Evolutionary conservation across 176 grass and related monocot species (phyloP).

Genomic region (Luzula sylvatica): DNA sequence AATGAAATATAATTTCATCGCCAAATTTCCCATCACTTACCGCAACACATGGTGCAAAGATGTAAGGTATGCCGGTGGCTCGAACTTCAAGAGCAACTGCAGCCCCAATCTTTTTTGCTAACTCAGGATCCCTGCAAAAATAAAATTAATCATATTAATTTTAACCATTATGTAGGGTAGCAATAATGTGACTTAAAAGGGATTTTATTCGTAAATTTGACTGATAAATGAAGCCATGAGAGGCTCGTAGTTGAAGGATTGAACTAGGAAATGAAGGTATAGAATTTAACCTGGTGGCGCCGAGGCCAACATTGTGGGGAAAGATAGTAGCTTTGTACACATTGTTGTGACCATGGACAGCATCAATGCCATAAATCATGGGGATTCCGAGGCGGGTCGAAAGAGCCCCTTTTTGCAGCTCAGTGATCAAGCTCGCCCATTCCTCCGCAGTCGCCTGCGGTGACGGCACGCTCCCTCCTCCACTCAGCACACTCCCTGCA

Average conservation of each 20-base stretch:
- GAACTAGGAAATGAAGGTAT: neutral
- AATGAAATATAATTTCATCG: too few relatives aligned
- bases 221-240: neutral
- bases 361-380: conserved; percentile 22
- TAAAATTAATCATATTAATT: too few relatives aligned
- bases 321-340: conserved; percentile 22
- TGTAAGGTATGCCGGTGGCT: conserved; percentile 59
- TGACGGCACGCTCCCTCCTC: conserved; percentile 42
- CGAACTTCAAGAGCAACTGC: conserved; percentile 50
- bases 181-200: too few relatives aligned
- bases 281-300: conserved; percentile 26
- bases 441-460: conserved; percentile 28
- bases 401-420: conserved; percentile 28
- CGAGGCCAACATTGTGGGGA: conserved; percentile 19
- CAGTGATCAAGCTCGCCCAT: conserved; percentile 45
- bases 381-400: conserved; percentile 17
- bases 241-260: neutral
- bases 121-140: conserved; percentile 48
- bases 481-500: conserved; percentile 54
- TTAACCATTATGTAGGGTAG: too few relatives aligned
- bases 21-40: conserved; percentile 23
- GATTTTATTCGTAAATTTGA: neutral
- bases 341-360: conserved; percentile 18
- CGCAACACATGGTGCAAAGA: conserved; percentile 67
- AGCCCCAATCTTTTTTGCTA: conserved; percentile 49